Base-by-base conservation (phyloP, 2,329 filamentous ascomycete species). In the Aspergillus terreus region DNA sequence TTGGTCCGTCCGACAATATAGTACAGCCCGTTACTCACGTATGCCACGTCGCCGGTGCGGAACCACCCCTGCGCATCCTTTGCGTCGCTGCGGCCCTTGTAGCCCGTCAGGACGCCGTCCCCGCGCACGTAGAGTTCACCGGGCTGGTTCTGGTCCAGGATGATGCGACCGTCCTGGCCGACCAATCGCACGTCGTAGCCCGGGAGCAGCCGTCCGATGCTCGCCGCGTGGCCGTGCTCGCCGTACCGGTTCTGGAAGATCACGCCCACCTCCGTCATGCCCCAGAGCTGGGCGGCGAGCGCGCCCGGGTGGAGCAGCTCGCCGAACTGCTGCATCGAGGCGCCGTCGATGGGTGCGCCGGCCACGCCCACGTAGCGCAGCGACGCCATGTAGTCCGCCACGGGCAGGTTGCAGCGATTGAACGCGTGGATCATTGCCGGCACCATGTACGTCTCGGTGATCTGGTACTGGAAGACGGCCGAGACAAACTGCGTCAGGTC, bases 221-320 rank as follows among this genome's bases (percentile, higher is more conserved):
- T 79, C 19, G 71, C 77, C 4, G 72, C 71, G 14, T 65, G 59
- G 43, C 77, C 75, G 12, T 66, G 62, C 47, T 75, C 66, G 2
- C 65, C 63, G 47, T 69, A 72, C 15, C 63, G 65, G 48, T 67
- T 70, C 49, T 74, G 71, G 60, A 76, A 73, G 2, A 57, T 70
- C 58, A 66, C 71, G 50, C 79, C 79, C 58, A 63, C 71, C 63
- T 82, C 80, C 0, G 79, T 82, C 75, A 81, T 80, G 1, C 80
- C 80, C 73, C 76, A 82, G 35, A 79, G 70, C 52, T 79, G 77
- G 9, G 68, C 69, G 12, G 80, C 69, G 15, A 68, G 66, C 0
- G 76, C 75, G 30, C 71, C 63, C 1, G 57, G 55, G 23, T 71
- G 61, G 36, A 81, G 72, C 19, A 76, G 62, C 5, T 60, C 57